Evolutionary conservation across 2,329 filamentous ascomycete species (phyloP).

Genomic region (Botrytis galanthina): DNA sequence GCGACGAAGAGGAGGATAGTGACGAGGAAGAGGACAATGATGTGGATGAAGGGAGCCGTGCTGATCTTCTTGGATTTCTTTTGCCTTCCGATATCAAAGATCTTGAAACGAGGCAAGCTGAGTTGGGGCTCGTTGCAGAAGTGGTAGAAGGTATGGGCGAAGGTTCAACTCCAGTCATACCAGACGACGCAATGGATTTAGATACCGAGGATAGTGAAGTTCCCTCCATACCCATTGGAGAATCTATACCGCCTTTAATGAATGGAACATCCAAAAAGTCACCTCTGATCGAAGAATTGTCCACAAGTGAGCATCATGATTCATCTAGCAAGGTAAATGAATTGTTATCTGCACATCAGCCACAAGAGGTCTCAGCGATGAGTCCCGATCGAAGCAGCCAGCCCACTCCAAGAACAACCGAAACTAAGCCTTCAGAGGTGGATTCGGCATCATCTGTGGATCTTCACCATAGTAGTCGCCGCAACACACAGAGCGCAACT

Average conservation of each 20-base stretch:
- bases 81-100: slow-evolving; percentile 36
- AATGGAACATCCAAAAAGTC: slow-evolving; percentile 3
- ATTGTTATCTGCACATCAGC: not conserved
- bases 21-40: slow-evolving; percentile 47
- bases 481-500: slow-evolving; percentile 41
- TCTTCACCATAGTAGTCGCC: slow-evolving; percentile 33
- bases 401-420: slow-evolving; percentile 40
- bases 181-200: slow-evolving; percentile 11
- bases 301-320: slow-evolving; percentile 9
- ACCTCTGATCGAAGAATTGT: slow-evolving; percentile 14
- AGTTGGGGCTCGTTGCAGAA: slow-evolving; percentile 18
- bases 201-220: slow-evolving; percentile 36
- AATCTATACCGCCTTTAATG: slow-evolving; percentile 5
- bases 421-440: slow-evolving; percentile 37
- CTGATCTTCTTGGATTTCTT: slow-evolving; percentile 39
- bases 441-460: slow-evolving; percentile 40
- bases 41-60: slow-evolving; percentile 40
- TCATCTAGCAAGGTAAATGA: not conserved
- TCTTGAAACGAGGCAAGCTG: slow-evolving; percentile 37
- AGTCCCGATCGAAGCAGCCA: slow-evolving; percentile 40
- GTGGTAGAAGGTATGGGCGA: slow-evolving; percentile 18
- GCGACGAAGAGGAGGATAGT: slow-evolving; percentile 61
- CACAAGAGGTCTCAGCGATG: slow-evolving; percentile 25
- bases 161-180: not conserved
- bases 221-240: slow-evolving; percentile 34